These are phyloP conservation scores for Mortierella hygrophila DNA, from an alignment of 192 early-diverging fungal species.

Conservation along the genomic window DNA sequence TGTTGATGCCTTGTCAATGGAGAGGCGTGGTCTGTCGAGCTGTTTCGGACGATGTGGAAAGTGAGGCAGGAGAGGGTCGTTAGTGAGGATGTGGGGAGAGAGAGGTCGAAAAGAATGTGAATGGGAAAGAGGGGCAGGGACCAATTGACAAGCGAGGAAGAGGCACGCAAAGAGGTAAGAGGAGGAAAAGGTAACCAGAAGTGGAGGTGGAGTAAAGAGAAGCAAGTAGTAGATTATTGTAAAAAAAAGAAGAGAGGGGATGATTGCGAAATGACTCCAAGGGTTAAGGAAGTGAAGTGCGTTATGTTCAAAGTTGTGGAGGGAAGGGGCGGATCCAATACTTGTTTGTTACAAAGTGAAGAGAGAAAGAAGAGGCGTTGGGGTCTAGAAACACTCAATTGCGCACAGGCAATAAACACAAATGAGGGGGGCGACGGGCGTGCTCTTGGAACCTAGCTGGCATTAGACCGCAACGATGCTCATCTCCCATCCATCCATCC, in stretches of 20 bases:
- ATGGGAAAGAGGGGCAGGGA: background rate
- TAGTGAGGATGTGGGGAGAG: background rate
- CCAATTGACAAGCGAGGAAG: background rate
- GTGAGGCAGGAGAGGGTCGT: background rate
- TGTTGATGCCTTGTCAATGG: slow-evolving; percentile 19
- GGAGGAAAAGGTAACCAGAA: background rate
- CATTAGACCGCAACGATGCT: background rate
- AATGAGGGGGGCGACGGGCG: slow-evolving; percentile 3
- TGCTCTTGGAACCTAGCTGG: background rate
- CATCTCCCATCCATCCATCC: too few relatives aligned
- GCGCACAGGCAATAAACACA: background rate
- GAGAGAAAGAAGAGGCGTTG: background rate
- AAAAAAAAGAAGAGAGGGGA: background rate
- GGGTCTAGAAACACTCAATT: background rate
- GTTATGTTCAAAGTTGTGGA: background rate
- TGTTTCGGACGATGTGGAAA: background rate
- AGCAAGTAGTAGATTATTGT: background rate
- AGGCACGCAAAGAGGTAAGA: background rate
- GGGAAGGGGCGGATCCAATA: background rate
- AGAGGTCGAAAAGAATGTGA: background rate
- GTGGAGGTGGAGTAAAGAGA: background rate
- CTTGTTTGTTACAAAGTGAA: too few relatives aligned
- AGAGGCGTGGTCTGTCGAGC: background rate
- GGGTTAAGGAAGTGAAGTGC: too few relatives aligned
- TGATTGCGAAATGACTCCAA: background rate